These are phyloP conservation scores for Pyrenophora tritici-repentis DNA, from an alignment of 2,329 filamentous ascomycete genomes.

Conservation along the genomic window DNA sequence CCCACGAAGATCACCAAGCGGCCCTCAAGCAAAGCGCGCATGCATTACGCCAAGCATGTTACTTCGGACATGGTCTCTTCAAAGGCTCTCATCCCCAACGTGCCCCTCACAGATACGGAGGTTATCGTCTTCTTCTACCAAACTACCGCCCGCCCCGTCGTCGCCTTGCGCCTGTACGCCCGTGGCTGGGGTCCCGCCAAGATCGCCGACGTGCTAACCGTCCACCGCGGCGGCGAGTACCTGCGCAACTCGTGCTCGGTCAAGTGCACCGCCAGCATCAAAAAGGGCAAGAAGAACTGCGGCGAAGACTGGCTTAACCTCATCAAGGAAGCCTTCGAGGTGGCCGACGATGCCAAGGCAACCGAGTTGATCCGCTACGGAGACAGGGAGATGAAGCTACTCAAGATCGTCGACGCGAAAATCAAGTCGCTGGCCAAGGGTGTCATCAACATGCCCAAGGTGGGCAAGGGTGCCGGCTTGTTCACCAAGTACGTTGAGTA, in stretches of 20 bases:
- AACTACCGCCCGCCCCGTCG: conserved; percentile 24
- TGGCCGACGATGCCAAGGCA: conserved; percentile 16
- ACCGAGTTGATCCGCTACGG: conserved; percentile 28
- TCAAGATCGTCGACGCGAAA: conserved; percentile 16
- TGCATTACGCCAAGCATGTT: conserved; percentile 28
- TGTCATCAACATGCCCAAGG: conserved; percentile 25
- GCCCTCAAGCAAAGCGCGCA: too few relatives aligned
- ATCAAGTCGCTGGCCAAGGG: conserved; percentile 19
- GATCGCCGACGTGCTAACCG: conserved; percentile 31
- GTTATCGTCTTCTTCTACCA: conserved; percentile 43
- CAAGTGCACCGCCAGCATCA: conserved; percentile 35
- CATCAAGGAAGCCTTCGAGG: conserved; percentile 10
- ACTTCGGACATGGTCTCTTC: conserved; percentile 20
- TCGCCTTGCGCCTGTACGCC: conserved; percentile 33
- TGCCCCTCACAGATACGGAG: conserved; percentile 38
- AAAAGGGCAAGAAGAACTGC: conserved; percentile 19
- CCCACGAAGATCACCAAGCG: too few relatives aligned
- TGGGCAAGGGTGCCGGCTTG: conserved; percentile 21
- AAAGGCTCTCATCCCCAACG: conserved; percentile 18
- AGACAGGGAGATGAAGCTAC: background rate
- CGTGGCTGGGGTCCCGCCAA: conserved; percentile 30
- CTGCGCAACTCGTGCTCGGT: conserved; percentile 38
- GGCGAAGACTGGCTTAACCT: conserved; percentile 22
- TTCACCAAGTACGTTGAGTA: conserved; percentile 36
- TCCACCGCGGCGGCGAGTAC: conserved; percentile 31